Conservation (phyloP, 345 rosid species). For the Cardamine resedifolia region DNA sequence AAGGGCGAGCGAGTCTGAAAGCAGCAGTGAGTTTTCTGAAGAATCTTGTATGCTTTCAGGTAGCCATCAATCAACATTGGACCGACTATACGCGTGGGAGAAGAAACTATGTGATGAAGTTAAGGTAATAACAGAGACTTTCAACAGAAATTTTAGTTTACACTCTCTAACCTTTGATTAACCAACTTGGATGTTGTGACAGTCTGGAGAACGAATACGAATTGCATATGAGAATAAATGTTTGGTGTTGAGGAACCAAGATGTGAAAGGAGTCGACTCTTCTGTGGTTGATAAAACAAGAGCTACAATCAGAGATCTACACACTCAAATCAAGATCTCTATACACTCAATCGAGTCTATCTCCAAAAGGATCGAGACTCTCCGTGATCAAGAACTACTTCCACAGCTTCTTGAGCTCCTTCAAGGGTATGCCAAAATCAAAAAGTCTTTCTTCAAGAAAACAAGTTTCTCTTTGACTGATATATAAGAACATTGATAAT, state of each 20-base stretch:
- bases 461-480: neutral
- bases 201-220: conserved; percentile 79
- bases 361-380: conserved; percentile 77
- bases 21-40: conserved; percentile 30
- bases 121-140: conserved; percentile 49
- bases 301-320: conserved; percentile 64
- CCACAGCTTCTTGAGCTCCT: conserved; percentile 82
- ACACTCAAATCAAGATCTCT: conserved; percentile 77
- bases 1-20: conserved; percentile 34
- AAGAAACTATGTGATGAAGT: conserved; percentile 93
- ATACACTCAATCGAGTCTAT: conserved; percentile 86
- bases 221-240: conserved; percentile 81
- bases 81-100: conserved; percentile 84
- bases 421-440: conserved; percentile 63
- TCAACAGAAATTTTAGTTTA: neutral
- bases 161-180: neutral
- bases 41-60: conserved; percentile 58
- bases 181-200: conserved; percentile 16
- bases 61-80: conserved; percentile 82
- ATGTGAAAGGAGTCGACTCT: conserved; percentile 74
- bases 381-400: conserved; percentile 92
- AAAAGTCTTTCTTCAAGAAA: neutral
- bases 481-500: neutral
- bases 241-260: conserved; percentile 67
- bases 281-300: conserved; percentile 69